Base-by-base conservation (phyloP, 257 asterid genomes). In the Oldenlandia corymbosa region DNA sequence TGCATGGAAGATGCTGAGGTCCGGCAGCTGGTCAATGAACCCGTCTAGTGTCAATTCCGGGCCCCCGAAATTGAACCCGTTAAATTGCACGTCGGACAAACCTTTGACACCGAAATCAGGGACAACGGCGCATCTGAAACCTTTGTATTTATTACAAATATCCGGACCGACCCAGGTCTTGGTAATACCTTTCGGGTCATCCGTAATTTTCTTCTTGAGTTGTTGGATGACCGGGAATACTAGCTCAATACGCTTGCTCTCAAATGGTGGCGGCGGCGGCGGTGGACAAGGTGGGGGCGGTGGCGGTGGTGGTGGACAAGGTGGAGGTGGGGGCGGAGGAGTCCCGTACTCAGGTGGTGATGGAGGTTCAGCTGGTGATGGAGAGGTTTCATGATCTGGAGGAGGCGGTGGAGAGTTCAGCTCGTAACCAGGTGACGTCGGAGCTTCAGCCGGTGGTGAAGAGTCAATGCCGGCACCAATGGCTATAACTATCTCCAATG, bases 151-250 rank as follows among this genome's bases (percentile, higher is more conserved):
- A 32, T 0, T 16, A 59, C 95, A 87, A 3, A 87, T 52, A 0
- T 53, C 60, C 0, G 73, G 21, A n/a, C 95, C 95, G 0, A 0
- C 57, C 95, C 95, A 87, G 13, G 90, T 81, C 0, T 5, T 0
- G 0, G 65, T 76, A 5, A 76, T 12, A 24, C n/a, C 1, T 0
- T 6, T 1, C 13, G 90, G 88, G 62, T 84, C 93, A 0, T 0
- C 0, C 0, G 16, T 58, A 52, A 87, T 81, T 20, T 77, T 73
- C 0, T 0, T 5, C 53, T 1, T 67, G 68, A 87, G 80, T 14
- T 24, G 65, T 56, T 61, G 13, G 76, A 83, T 83, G 17, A 68
- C 88, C 0, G 71, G 71, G 64, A 54, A 66, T 18, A 66, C 71
- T 9, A 66, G 0, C 37, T 66, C 71, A 1, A 66, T 27, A 4